Conservation (phyloP, 805 yeast species). For the Saccharomycopsis javanensis region DNA sequence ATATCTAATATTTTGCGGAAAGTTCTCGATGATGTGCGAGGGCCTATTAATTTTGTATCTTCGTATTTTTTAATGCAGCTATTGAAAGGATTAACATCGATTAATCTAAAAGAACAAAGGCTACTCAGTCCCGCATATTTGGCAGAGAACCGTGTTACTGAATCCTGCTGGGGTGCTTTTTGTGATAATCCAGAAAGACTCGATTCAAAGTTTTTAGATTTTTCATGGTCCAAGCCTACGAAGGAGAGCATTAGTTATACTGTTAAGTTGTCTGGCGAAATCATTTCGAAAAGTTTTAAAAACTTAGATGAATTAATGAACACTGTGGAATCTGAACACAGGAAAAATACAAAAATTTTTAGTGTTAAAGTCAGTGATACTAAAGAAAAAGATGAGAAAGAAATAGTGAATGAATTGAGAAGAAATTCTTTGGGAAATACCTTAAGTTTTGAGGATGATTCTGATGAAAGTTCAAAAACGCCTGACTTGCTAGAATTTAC, state of each 20-base stretch:
- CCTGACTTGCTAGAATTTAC: conserved; percentile 26
- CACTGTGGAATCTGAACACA: conserved; percentile 18
- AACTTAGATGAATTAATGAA: conserved; percentile 31
- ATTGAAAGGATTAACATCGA: conserved; percentile 51
- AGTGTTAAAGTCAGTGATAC: not conserved
- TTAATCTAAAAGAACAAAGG: conserved; percentile 47
- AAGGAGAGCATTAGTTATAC: conserved; percentile 50
- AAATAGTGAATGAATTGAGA: not conserved
- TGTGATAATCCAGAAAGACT: conserved; percentile 49
- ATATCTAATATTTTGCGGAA: conserved; percentile 37
- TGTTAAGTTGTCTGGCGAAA: conserved; percentile 42
- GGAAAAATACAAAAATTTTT: conserved; percentile 7
- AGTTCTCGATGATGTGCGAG: conserved; percentile 42
- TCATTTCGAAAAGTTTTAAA: conserved; percentile 35
- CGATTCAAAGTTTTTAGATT: conserved; percentile 36
- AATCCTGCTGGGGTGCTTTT: conserved; percentile 65
- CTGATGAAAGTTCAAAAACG: not conserved
- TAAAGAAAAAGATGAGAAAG: not conserved
- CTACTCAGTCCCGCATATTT: conserved; percentile 25
- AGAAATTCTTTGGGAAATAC: not conserved
- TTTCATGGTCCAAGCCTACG: conserved; percentile 71
- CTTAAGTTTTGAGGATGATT: conserved; percentile 9
- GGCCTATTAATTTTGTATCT: conserved; percentile 55
- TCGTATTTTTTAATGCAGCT: conserved; percentile 60
- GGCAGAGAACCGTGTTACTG: conserved; percentile 31